Evolutionary conservation across 805 yeast species (phyloP).

Genomic region (Citeromyces matritensis): DNA sequence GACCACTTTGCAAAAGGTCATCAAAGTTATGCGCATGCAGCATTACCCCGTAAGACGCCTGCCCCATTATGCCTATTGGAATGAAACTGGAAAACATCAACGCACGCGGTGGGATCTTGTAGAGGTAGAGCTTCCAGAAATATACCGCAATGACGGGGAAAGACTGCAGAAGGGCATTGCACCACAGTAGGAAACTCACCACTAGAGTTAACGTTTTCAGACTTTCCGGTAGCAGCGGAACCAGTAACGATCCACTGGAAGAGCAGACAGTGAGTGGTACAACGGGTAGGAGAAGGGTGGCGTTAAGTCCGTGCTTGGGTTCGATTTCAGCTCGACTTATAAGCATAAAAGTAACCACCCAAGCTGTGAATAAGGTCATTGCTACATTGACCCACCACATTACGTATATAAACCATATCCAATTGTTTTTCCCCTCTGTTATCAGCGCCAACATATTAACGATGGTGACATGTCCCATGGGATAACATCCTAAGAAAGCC

Average conservation of each 20-base stretch:
- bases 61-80: slow-evolving; percentile 78
- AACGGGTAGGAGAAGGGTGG: slow-evolving; percentile 56
- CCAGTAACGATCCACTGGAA: slow-evolving; percentile 50
- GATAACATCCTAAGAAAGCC: slow-evolving; percentile 61
- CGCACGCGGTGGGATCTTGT: slow-evolving; percentile 42
- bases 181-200: slow-evolving; percentile 46
- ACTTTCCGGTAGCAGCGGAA: slow-evolving; percentile 10
- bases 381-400: slow-evolving; percentile 60
- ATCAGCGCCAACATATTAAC: slow-evolving; percentile 37
- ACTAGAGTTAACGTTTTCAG: slow-evolving; percentile 39
- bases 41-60: slow-evolving; percentile 60
- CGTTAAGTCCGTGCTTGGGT: slow-evolving; percentile 24
- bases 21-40: slow-evolving; percentile 9
- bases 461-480: slow-evolving; percentile 71
- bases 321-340: slow-evolving; percentile 16
- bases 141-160: slow-evolving; percentile 39
- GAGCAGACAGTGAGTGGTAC: slow-evolving; percentile 69
- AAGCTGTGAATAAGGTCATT: slow-evolving; percentile 40
- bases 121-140: slow-evolving; percentile 40
- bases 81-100: slow-evolving; percentile 53
- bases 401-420: slow-evolving; percentile 15
- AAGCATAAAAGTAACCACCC: slow-evolving; percentile 41
- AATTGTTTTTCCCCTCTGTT: slow-evolving; percentile 13
- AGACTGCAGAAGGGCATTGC: slow-evolving; percentile 54
- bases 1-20: not conserved